phyloP scores from a whole-genome alignment of 176 grass and related monocot genomes.

The Phoenix roebelenii region DNA sequence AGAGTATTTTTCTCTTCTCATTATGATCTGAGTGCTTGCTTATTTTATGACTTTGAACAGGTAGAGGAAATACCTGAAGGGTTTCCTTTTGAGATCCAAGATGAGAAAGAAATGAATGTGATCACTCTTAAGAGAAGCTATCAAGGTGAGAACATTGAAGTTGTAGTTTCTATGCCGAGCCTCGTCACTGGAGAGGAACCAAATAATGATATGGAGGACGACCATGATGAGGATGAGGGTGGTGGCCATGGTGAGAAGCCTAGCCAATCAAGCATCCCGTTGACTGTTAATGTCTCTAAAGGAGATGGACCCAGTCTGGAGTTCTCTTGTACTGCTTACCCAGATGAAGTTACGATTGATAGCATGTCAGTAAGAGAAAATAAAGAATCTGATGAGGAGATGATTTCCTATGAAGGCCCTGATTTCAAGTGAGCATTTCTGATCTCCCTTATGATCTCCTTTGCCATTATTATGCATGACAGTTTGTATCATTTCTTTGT shows the following conservation, averaged over 20 bases:
- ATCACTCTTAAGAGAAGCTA: conserved; percentile 60
- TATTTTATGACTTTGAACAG: conserved; percentile 18
- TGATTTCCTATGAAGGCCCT: conserved; percentile 73
- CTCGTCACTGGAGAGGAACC: conserved; percentile 72
- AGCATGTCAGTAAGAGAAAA: conserved; percentile 48
- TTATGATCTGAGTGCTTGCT: background rate
- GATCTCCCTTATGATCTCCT: background rate
- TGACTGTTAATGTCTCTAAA: conserved; percentile 57
- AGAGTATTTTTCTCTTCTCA: background rate
- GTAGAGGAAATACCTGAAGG: conserved; percentile 55
- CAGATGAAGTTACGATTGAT: conserved; percentile 72
- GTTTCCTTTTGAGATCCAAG: conserved; percentile 74
- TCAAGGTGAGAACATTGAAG: conserved; percentile 55
- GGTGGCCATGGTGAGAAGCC: conserved; percentile 23
- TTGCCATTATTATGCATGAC: too few relatives aligned
- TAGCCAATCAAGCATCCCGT: conserved; percentile 47
- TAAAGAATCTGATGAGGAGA: conserved; percentile 15
- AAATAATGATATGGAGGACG: conserved; percentile 19
- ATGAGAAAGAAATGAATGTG: conserved; percentile 43
- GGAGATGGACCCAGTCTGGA: conserved; percentile 34
- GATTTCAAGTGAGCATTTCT: conserved; percentile 67
- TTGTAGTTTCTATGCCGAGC: conserved; percentile 78
- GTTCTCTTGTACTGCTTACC: conserved; percentile 74
- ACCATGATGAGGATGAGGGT: conserved; percentile 3
- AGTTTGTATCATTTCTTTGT: too few relatives aligned